Evolutionary conservation across 2,329 filamentous ascomycete species (phyloP).

Genomic region (Zymoseptoria brevis): DNA sequence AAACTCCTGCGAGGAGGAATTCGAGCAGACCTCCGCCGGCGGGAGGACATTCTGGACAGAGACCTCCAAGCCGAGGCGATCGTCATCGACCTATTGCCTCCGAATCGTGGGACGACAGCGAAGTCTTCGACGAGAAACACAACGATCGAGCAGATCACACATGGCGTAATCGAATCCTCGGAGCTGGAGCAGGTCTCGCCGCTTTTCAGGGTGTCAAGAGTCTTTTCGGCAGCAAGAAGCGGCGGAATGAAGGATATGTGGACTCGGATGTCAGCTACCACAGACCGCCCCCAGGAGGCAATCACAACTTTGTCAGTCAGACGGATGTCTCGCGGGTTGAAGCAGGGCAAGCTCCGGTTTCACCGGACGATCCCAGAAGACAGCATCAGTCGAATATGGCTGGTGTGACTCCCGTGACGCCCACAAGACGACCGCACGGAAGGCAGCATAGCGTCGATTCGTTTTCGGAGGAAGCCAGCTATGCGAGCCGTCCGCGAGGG

Average conservation of each 20-base stretch:
- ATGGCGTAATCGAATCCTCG: conserved; percentile 41
- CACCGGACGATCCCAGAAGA: conserved; percentile 29
- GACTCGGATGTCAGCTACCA: conserved; percentile 41
- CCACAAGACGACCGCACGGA: conserved; percentile 36
- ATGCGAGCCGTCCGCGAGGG: conserved; percentile 13
- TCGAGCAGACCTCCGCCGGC: conserved; percentile 10
- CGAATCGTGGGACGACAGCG: conserved; percentile 22
- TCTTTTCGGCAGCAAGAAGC: conserved; percentile 50
- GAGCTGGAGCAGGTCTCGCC: conserved; percentile 39
- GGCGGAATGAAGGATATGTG: conserved; percentile 45
- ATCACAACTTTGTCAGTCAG: conserved; percentile 38
- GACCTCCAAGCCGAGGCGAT: conserved; percentile 7
- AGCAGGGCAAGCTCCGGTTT: conserved; percentile 46
- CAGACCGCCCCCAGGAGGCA: conserved; percentile 38
- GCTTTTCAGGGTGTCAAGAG: conserved; percentile 35
- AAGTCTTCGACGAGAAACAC: conserved; percentile 34
- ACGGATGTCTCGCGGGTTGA: conserved; percentile 43
- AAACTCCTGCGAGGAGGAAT: not conserved
- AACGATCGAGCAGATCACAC: conserved; percentile 24
- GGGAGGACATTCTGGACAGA: conserved; percentile 5
- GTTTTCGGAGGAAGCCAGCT: conserved; percentile 30
- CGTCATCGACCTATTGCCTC: conserved; percentile 17
- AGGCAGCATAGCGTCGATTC: conserved; percentile 30
- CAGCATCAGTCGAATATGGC: conserved; percentile 9
- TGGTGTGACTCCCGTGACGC: conserved; percentile 22